Conservation (phyloP, 208 protist genomes). For the Crithidia bombi region DNA sequence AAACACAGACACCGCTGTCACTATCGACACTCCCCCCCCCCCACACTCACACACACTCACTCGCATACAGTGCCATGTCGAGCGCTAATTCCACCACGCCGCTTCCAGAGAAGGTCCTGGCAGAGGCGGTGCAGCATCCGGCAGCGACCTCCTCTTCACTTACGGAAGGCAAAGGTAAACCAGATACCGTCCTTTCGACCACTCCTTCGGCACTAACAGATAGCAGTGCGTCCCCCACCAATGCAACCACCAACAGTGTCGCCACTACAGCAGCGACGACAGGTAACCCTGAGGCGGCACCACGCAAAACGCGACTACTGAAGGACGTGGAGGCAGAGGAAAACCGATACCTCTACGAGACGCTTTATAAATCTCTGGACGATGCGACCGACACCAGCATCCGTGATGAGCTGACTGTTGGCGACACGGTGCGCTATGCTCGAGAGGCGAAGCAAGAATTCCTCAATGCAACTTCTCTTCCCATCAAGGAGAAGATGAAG, state of each 20-base stretch:
- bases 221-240: background rate
- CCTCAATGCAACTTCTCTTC: constrained; percentile 33
- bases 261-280: background rate
- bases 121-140: background rate
- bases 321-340: constrained; percentile 72
- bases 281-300: background rate
- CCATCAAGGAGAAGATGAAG: constrained; percentile 63
- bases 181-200: background rate
- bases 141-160: background rate
- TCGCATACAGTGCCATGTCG: background rate
- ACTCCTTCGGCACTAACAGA: background rate
- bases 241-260: background rate
- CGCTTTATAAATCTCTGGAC: constrained; percentile 66
- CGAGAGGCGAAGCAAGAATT: constrained; percentile 59
- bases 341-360: constrained; percentile 60
- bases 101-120: background rate
- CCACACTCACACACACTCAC: background rate
- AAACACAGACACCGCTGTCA: too few species aligned
- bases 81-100: background rate
- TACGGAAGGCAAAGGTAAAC: background rate
- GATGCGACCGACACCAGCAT: constrained; percentile 28
- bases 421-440: constrained; percentile 47
- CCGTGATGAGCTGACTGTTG: constrained; percentile 34
- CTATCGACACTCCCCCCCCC: background rate
- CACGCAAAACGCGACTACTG: constrained; percentile 44